Percentiles rank a stretch among this genome's conserved stretches.
Evolutionary conservation across 352 stramenopile species (phyloP).

Genomic region (Saprolegnia diclina): DNA sequence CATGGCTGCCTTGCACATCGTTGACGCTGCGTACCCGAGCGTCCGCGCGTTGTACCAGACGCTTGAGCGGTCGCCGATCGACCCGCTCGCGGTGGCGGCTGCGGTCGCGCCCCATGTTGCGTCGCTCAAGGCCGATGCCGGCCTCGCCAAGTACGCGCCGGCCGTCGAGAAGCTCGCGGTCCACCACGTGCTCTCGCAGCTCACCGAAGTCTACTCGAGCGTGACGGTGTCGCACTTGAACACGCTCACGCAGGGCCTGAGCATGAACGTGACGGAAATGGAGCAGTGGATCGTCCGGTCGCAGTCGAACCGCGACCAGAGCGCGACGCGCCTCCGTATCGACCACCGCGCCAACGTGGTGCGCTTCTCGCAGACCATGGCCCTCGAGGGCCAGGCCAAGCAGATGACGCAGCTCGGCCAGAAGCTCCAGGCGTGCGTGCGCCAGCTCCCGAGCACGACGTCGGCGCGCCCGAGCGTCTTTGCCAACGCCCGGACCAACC

Average conservation of each 20-base stretch:
- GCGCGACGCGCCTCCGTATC: conserved; percentile 69
- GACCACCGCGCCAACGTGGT: conserved; percentile 82
- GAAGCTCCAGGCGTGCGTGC: conserved; percentile 51
- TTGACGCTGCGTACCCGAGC: conserved; percentile 49
- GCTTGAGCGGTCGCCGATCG: conserved; percentile 63
- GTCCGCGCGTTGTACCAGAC: conserved; percentile 59
- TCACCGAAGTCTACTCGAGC: conserved; percentile 82
- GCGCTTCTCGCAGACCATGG: conserved; percentile 73
- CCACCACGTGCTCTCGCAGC: conserved; percentile 75
- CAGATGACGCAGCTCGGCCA: conserved; percentile 70
- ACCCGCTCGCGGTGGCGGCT: conserved; percentile 71
- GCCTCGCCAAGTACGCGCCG: conserved; percentile 51
- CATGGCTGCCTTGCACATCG: conserved; percentile 67
- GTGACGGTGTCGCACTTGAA: conserved; percentile 79
- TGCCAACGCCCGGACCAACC: conserved; percentile 47
- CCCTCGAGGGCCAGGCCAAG: conserved; percentile 68
- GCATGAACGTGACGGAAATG: conserved; percentile 75
- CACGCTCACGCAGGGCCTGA: conserved; percentile 80
- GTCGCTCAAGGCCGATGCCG: conserved; percentile 33
- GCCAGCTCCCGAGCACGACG: conserved; percentile 31
- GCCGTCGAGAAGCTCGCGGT: conserved; percentile 63
- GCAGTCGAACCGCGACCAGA: conserved; percentile 50
- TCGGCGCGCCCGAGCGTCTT: conserved; percentile 60
- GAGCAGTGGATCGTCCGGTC: conserved; percentile 82
- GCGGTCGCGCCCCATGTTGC: conserved; percentile 58